Conservation (phyloP, 2,329 filamentous ascomycete species). For the Cladosporium oxysporum region DNA sequence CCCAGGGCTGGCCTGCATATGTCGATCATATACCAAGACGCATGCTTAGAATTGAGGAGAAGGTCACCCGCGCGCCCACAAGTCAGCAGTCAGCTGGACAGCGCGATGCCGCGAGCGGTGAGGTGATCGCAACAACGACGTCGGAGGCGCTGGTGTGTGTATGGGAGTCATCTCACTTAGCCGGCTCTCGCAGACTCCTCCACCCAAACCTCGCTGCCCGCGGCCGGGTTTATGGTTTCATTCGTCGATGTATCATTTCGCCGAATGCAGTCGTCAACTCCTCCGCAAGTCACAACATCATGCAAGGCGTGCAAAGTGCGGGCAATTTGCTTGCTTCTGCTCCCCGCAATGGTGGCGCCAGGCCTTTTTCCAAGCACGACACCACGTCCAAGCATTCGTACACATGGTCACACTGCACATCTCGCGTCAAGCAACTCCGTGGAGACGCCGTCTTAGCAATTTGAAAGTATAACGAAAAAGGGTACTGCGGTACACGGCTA, state of each 20-base stretch:
- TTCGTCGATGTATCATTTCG: not conserved
- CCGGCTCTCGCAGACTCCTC: not conserved
- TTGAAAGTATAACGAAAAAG: not conserved
- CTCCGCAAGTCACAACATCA: constrained; percentile 5
- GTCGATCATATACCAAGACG: constrained; percentile 6
- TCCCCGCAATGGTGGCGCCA: constrained; percentile 14
- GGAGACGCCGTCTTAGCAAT: constrained; percentile 7
- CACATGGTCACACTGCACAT: constrained; percentile 14
- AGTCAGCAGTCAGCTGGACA: constrained; percentile 16
- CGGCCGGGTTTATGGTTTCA: constrained; percentile 3
- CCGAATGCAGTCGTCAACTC: not conserved
- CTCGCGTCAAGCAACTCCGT: constrained; percentile 16
- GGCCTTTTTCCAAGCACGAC: constrained; percentile 6
- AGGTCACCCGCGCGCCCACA: constrained; percentile 4
- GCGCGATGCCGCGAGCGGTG: not conserved
- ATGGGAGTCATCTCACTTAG: not conserved
- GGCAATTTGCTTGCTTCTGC: not conserved
- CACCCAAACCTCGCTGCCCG: not conserved
- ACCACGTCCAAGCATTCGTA: not conserved
- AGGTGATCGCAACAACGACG: constrained; percentile 1
- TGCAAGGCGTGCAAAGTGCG: not conserved
- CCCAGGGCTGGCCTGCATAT: not conserved
- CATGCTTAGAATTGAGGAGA: not conserved
- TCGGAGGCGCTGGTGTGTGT: not conserved
- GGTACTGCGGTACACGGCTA: not conserved